Evolutionary conservation across 768 basidiomycete species (phyloP).

Genomic region (Mycena albidolilacea): DNA sequence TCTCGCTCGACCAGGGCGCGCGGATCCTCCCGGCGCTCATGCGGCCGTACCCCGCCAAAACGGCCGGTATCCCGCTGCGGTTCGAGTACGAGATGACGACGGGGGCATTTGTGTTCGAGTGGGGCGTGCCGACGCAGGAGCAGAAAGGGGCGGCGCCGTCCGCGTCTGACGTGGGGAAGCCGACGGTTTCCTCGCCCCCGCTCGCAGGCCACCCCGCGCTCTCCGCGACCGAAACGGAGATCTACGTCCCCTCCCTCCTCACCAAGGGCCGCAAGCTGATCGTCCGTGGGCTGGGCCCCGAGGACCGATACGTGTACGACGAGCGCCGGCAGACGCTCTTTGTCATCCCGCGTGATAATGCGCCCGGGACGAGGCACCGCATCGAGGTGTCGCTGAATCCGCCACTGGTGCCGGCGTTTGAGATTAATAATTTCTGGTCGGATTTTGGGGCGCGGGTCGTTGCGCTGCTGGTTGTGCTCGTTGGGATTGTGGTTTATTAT

Average conservation of each 20-base stretch:
- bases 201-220: constrained; percentile 55
- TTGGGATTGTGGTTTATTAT: constrained; percentile 39
- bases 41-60: constrained; percentile 93
- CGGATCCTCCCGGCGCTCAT: constrained; percentile 85
- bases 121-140: constrained; percentile 54
- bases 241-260: constrained; percentile 81
- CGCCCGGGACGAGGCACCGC: constrained; percentile 62
- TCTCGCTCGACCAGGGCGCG: constrained; percentile 87
- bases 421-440: constrained; percentile 76
- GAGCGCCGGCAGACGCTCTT: constrained; percentile 81
- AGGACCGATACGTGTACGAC: constrained; percentile 73
- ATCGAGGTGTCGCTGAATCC: constrained; percentile 72
- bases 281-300: constrained; percentile 67
- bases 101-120: constrained; percentile 75
- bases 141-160: constrained; percentile 6
- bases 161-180: constrained; percentile 32
- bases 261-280: constrained; percentile 70
- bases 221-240: constrained; percentile 80
- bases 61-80: constrained; percentile 83
- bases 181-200: constrained; percentile 54
- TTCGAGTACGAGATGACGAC: constrained; percentile 87
- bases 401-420: constrained; percentile 64
- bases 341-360: constrained; percentile 62
- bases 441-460: constrained; percentile 56
- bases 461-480: constrained; percentile 43